These are phyloP conservation scores for Lasiodiplodia hormozganensis DNA, from an alignment of 2,329 filamentous ascomycete genomes.

Conservation along the genomic window DNA sequence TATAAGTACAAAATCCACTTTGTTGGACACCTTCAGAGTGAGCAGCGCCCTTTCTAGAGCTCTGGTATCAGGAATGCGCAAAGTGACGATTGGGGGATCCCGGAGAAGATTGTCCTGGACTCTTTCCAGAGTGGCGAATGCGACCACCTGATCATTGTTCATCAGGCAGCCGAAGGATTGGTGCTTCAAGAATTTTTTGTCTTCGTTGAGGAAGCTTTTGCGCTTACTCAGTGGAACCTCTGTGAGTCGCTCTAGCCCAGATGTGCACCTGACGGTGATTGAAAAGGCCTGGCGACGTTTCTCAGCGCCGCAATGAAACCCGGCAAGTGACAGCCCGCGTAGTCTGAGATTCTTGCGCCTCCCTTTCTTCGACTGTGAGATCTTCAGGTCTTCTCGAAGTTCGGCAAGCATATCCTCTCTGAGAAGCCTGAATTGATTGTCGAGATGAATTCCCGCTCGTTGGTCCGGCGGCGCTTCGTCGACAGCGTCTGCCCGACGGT, in stretches of 20 bases:
- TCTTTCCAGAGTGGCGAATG: conserved; percentile 66
- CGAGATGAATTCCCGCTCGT: conserved; percentile 62
- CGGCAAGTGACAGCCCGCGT: conserved; percentile 46
- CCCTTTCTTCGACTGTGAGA: conserved; percentile 55
- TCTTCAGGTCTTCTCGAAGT: conserved; percentile 66
- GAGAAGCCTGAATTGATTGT: conserved; percentile 75
- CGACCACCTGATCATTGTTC: conserved; percentile 58
- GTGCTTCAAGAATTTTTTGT: conserved; percentile 63
- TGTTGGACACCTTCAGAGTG: conserved; percentile 45
- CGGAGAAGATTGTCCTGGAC: conserved; percentile 53
- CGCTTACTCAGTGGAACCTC: conserved; percentile 41
- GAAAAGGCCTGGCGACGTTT: conserved; percentile 28
- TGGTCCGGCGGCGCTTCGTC: conserved; percentile 46
- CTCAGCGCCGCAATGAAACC: conserved; percentile 47
- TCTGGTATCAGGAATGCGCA: conserved; percentile 59
- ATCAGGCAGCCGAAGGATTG: conserved; percentile 68
- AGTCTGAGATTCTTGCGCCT: conserved; percentile 50
- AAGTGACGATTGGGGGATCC: conserved; percentile 55
- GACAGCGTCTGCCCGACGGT: conserved; percentile 60
- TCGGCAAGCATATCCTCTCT: conserved; percentile 75
- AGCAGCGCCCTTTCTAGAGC: conserved; percentile 57
- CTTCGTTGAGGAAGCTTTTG: conserved; percentile 55
- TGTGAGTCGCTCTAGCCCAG: conserved; percentile 56
- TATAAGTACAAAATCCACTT: conserved; percentile 44
- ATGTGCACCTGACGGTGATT: conserved; percentile 51